A percentile compares a stretch with the other conserved stretches of the same genome.
Evolutionary conservation across 2,329 filamentous ascomycete species (phyloP).

Genomic region (Chrysosporium keratinophilum): DNA sequence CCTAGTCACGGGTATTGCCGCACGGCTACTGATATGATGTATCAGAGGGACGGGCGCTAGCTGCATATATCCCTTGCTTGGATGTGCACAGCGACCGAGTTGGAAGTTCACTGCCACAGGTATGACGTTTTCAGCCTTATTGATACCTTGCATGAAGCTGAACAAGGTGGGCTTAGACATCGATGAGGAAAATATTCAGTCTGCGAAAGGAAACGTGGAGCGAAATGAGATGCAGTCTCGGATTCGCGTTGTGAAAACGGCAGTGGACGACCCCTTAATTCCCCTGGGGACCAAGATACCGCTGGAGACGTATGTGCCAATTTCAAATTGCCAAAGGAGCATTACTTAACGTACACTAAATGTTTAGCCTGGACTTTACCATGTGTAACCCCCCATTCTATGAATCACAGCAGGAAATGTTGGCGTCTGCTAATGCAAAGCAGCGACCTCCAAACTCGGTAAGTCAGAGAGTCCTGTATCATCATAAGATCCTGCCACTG

Average conservation of each 20-base stretch:
- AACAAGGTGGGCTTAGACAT: constrained; percentile 47
- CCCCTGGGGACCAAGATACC: constrained; percentile 45
- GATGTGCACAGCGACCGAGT: constrained; percentile 52
- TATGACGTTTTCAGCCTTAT: constrained; percentile 21
- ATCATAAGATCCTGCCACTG: background rate
- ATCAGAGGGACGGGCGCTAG: constrained; percentile 70
- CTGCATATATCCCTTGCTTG: constrained; percentile 81
- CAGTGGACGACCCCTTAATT: constrained; percentile 47
- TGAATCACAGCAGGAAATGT: constrained; percentile 58
- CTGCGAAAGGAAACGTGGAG: constrained; percentile 56
- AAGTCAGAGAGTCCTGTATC: constrained; percentile 27
- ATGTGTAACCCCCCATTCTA: constrained; percentile 98
- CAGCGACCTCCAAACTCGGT: constrained; percentile 57
- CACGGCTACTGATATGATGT: background rate
- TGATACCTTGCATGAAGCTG: background rate
- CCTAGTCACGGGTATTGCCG: background rate
- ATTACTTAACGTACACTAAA: background rate
- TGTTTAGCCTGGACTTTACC: constrained; percentile 57
- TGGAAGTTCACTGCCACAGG: constrained; percentile 66
- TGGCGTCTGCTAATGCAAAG: constrained; percentile 55
- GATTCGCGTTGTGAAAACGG: constrained; percentile 53
- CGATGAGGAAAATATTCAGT: constrained; percentile 57
- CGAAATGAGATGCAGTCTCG: constrained; percentile 55
- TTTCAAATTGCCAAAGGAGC: background rate
- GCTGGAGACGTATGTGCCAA: constrained; percentile 19